Base-by-base conservation (phyloP, 257 asterid species). In the Vinca minor region DNA sequence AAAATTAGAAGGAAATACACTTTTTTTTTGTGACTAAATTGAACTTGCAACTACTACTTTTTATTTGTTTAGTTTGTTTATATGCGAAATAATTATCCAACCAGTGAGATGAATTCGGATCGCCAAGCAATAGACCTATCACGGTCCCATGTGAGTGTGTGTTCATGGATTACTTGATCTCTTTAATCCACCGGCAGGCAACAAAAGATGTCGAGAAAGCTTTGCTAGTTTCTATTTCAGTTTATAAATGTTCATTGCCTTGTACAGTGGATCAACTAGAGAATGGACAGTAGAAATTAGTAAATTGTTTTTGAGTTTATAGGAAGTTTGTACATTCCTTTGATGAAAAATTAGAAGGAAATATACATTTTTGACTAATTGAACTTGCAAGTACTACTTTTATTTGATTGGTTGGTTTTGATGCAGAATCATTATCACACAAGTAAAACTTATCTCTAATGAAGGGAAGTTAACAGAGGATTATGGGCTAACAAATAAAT, bases 91-190 rank as follows among this genome's bases (percentile, higher is more conserved):
- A 2, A 41, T 41, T 8, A 2, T 41, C 45, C 15, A 14, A 41
- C 45, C 9, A 41, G 1, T 11, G 45, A 41, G 70, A 73, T 57
- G 73, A 73, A 20, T 69, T 21, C 49, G 68, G 73, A 17, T 17
- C 61, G 26, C 73, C 68, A 8, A 49, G 45, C 10, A 47, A 44
- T 15, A 11, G 42, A 38, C 42, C 42, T 38, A 38, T 38, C 11
- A 38, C 42, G 8, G 6, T 38, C 6, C 42, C 77, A 0, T 67
- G 77, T 48, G 59, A 72, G 6, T 25, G 73, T 25, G 36, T 23
- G 26, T 42, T 60, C 62, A 28, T 65, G 67, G 71, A 71, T 34
- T 65, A 65, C 41, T 31, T 71, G 5, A 26, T 48, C 17, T 48
- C 73, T 42, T 35, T 66, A n/a, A 20, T 29, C 45, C 29, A 34